Percentiles rank a stretch among this genome's conserved stretches.
Conservation (phyloP, 1,284 basidiomycete genomes). For the Ganoderma boninense region DNA sequence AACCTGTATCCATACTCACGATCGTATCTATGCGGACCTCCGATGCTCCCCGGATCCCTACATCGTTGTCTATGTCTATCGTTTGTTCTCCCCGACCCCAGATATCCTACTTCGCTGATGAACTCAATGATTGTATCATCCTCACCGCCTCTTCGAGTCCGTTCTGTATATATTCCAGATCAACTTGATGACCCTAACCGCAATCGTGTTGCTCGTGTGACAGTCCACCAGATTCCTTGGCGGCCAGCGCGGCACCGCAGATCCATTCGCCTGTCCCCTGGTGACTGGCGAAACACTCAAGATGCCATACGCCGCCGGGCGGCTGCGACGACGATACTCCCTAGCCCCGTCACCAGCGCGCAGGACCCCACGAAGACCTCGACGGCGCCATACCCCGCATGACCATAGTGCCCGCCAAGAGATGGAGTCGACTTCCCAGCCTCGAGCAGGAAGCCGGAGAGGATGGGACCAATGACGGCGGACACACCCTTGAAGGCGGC, state of each 20-base stretch:
- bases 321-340: conserved; percentile 34
- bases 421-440: conserved; percentile 30
- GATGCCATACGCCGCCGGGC: conserved; percentile 17
- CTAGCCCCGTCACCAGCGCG: conserved; percentile 33
- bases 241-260: neutral
- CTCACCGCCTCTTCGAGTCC: neutral
- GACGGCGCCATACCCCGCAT: conserved; percentile 36
- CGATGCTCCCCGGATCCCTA: neutral
- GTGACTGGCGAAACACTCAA: neutral
- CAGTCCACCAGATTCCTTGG: neutral
- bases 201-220: neutral
- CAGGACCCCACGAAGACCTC: conserved; percentile 42
- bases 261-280: neutral
- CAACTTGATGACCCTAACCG: neutral
- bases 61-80: neutral
- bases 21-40: conserved; percentile 15
- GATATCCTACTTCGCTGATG: neutral
- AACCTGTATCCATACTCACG: neutral
- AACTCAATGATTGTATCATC: neutral
- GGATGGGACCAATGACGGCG: conserved; percentile 38
- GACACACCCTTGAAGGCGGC: conserved; percentile 37
- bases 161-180: neutral
- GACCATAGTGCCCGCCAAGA: conserved; percentile 29
- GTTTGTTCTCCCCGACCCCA: neutral
- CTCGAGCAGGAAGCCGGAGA: conserved; percentile 37